Evolutionary conservation across 2,329 filamentous ascomycete species (phyloP), one percentile per base, ranked within the genome.

Genomic region (Apiospora hydei): DNA sequence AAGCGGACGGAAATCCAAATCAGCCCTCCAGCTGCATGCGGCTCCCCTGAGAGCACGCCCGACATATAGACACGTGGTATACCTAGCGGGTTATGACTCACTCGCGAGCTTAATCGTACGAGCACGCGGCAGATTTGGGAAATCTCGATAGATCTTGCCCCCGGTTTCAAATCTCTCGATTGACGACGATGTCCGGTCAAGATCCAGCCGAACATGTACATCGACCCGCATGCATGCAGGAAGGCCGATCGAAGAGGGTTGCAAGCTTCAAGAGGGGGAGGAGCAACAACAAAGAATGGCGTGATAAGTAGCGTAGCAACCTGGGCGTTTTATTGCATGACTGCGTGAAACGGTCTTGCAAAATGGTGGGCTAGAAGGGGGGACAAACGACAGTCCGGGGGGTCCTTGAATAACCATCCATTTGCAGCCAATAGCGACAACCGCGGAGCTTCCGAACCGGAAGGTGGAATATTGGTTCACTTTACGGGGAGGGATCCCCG

Each of bases 61-160:
- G 34, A n/a, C n/a, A 64, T 64, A 64, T 6, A n/a, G 30, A 8
- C 26, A 11, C 57, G 34, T 21, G 57, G 18, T n/a, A 41, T n/a
- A 64, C 34, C 30, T 41, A 38, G 34, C 34, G 16, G 57, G 34
- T n/a, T n/a, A 24, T 64, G 18, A 24, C 34, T 14, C 57, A 18
- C 34, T 41, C 11, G 34, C 34, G 6, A 64, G 6, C n/a, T 13
- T 13, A 24, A 41, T 18, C 18, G 57, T 41, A 64, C 57, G 18
- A 64, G 57, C 57, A 30, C 41, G 57, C 34, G 57, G 18, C 30
- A 38, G 34, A n/a, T n/a, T n/a, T 3, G 26, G 30, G 10, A 10
- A 41, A 41, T 41, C 57, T 64, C 57, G 57, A 64, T 64, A 64
- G 57, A 64, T 64, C 57, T 38, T 64, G 34, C 57, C 57, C 57